Percentiles rank a stretch among this genome's conserved stretches.
These are phyloP conservation scores for Penicillium psychrofluorescens DNA, from an alignment of 495 filamentous ascomycete genomes.

Conservation along the genomic window DNA sequence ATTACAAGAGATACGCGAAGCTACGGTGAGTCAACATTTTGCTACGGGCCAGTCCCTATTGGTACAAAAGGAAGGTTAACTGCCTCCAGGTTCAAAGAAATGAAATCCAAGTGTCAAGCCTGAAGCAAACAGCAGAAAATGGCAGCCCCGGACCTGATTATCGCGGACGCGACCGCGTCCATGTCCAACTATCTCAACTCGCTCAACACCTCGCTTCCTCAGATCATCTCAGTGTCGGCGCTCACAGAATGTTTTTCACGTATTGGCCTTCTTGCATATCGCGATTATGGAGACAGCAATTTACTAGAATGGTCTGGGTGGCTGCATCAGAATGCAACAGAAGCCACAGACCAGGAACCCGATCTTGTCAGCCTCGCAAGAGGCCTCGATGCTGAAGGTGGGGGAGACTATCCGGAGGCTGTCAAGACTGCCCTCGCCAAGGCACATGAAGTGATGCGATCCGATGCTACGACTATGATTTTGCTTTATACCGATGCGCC, in stretches of 20 bases:
- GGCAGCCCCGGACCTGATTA: neutral
- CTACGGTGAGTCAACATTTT: no score
- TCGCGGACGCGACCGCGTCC: slow-evolving; percentile 38
- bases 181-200: slow-evolving; percentile 31
- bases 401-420: slow-evolving; percentile 36
- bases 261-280: slow-evolving; percentile 36
- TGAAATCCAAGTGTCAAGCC: no score
- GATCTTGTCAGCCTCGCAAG: slow-evolving; percentile 4
- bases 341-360: neutral
- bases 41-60: no score
- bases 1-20: no score
- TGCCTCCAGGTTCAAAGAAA: no score
- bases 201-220: slow-evolving; percentile 31
- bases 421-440: slow-evolving; percentile 36
- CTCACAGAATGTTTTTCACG: slow-evolving; percentile 37
- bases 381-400: slow-evolving; percentile 3
- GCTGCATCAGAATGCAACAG: slow-evolving; percentile 5
- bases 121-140: no score
- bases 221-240: slow-evolving; percentile 36
- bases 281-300: slow-evolving; percentile 28
- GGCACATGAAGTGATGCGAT: slow-evolving; percentile 35
- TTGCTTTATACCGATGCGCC: slow-evolving; percentile 42
- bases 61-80: no score
- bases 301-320: slow-evolving; percentile 39
- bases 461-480: slow-evolving; percentile 36